These are phyloP conservation scores for Candida schatavii DNA, from an alignment of 805 yeast species.

Conservation along the genomic window DNA sequence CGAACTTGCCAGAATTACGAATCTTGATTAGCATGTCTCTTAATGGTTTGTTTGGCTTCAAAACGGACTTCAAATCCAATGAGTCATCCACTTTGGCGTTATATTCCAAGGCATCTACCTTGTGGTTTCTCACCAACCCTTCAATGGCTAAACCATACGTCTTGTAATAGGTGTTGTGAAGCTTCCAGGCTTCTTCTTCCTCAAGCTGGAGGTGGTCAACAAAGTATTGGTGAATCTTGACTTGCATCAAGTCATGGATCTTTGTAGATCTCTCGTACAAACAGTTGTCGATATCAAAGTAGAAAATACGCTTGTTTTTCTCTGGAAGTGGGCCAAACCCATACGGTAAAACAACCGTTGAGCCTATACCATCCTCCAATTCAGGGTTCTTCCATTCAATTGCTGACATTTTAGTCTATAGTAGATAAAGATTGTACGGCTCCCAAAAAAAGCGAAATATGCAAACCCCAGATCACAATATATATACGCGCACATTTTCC, in stretches of 20 bases:
- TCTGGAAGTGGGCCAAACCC: constrained; percentile 36
- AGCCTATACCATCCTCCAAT: constrained; percentile 8
- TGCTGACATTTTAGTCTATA: not conserved
- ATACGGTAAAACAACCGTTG: constrained; percentile 22
- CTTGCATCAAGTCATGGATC: constrained; percentile 87
- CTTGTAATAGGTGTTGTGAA: constrained; percentile 75
- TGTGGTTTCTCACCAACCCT: constrained; percentile 70
- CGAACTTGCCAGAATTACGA: constrained; percentile 47
- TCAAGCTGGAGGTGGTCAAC: constrained; percentile 56
- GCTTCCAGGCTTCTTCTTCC: constrained; percentile 68
- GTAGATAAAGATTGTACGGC: too few species aligned
- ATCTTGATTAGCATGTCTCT: constrained; percentile 51
- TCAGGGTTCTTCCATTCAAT: constrained; percentile 7
- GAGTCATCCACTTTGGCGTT: constrained; percentile 90
- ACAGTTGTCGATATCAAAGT: constrained; percentile 93
- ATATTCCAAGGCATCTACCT: constrained; percentile 85
- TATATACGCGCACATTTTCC: too few species aligned
- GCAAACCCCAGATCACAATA: too few species aligned
- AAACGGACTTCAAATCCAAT: constrained; percentile 76
- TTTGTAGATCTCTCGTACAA: constrained; percentile 70
- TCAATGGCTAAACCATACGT: constrained; percentile 92
- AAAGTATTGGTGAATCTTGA: constrained; percentile 78
- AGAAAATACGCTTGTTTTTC: constrained; percentile 47
- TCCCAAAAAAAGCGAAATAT: too few species aligned
- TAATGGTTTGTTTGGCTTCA: constrained; percentile 57